phyloP scores from a whole-genome alignment of 1,139 yeast genomes.

The Debaryomycetaceae sp. region DNA sequence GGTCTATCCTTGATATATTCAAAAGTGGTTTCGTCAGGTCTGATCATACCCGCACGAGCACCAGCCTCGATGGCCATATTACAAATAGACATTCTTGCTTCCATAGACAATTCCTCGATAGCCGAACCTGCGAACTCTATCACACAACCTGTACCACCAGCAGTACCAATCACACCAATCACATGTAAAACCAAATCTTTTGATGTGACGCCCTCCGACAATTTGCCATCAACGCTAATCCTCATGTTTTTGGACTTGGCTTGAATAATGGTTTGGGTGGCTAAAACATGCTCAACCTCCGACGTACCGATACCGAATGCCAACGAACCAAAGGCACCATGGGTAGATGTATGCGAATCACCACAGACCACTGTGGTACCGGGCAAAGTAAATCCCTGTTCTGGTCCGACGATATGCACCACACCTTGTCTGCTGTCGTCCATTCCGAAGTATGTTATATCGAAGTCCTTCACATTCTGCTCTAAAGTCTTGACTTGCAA shows the following conservation, averaged over 20 bases:
- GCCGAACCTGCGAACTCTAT: conserved; percentile 97
- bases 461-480: conserved; percentile 86
- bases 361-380: conserved; percentile 99
- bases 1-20: conserved; percentile 91
- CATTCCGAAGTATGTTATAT: conserved; percentile 91
- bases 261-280: conserved; percentile 94
- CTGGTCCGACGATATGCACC: conserved; percentile 98
- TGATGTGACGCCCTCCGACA: conserved; percentile 86
- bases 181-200: conserved; percentile 93
- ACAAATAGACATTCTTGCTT: conserved; percentile 99
- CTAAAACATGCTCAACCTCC: conserved; percentile 96
- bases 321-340: conserved; percentile 97
- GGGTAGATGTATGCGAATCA: conserved; percentile 97
- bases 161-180: conserved; percentile 95
- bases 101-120: conserved; percentile 84
- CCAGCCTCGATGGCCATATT: conserved; percentile 99
- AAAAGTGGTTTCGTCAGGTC: conserved; percentile 86
- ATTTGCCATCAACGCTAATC: conserved; percentile 76
- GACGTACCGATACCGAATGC: conserved; percentile 99
- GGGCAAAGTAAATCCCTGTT: conserved; percentile 96
- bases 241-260: conserved; percentile 95
- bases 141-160: conserved; percentile 98
- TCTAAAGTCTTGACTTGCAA: conserved; percentile 90
- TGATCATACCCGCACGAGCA: conserved; percentile 99
- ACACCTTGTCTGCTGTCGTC: conserved; percentile 93